Evolutionary conservation across 2,329 filamentous ascomycete genomes (phyloP), one percentile per base, ranked within the genome.

Genomic region (Fusarium tuaranense): DNA sequence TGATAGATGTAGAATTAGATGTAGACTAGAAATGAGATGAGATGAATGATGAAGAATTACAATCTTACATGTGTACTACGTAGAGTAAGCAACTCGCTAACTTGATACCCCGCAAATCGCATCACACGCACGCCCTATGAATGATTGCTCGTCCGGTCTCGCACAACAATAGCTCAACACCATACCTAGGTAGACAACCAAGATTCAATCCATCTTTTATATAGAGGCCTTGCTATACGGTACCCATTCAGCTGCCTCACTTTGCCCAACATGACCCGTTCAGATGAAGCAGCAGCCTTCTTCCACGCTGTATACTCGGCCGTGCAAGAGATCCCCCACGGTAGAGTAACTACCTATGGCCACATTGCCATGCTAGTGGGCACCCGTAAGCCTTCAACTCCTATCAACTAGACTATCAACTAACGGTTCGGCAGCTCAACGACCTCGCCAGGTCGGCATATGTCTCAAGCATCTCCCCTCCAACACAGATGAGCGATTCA

Each of bases 321-420:
- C 16, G 90, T 98, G 5, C 94, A 96, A 82, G 91, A 98, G 81
- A 93, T 98, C 36, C 96, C 97, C 0, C 80, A 83, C 10, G 96
- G 96, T 71, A 93, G 89, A 80, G 95, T 98, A 48, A 98, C 95
- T 2, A 94, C 91, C 57, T 98, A 98, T 81, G 95, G 94, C 3
- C 93, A 95, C 81, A 95, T 95, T 72, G 93, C 93, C 44, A 86
- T 84, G 68, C 86, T 95, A 7, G 84, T 95, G 10, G 94, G 93
- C 53, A 93, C 90, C 41, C 93, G 93, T 95, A 84, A 80, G 89
- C 84, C 51, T 25, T 53, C 34, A n/a, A 13, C 32, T 25, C 16
- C 6, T 10, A 27, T 18, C 25, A 12, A 1, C 2, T 7, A 0
- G 6, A 5, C 34, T 5, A 5, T 3, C 38, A 67, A 30, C 73